Conservation (phyloP, 495 filamentous ascomycete species). For the Aspergillus steynii region DNA sequence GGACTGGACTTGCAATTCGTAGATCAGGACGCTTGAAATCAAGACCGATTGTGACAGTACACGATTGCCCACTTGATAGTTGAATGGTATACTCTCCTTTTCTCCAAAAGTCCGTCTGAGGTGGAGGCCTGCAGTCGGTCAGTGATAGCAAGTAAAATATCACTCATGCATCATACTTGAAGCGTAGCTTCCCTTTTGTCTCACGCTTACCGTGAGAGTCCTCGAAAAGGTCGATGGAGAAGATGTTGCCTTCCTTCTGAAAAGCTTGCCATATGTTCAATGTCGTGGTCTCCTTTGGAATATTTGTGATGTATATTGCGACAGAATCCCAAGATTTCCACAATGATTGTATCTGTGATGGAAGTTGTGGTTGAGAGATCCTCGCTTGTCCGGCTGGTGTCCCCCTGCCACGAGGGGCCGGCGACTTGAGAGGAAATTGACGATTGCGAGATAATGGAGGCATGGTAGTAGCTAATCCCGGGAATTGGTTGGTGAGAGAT, state of each 20-base stretch:
- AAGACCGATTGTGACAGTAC: conserved; percentile 18
- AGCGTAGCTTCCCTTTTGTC: conserved; percentile 39
- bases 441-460: background rate
- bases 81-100: conserved; percentile 26
- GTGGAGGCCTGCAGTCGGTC: conserved; percentile 39
- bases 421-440: background rate
- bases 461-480: background rate
- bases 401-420: background rate
- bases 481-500: background rate
- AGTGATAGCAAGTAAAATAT: conserved; percentile 8
- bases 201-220: conserved; percentile 29
- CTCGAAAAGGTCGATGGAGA: conserved; percentile 46
- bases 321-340: conserved; percentile 45
- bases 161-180: conserved; percentile 33
- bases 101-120: conserved; percentile 41
- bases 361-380: background rate
- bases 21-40: conserved; percentile 18
- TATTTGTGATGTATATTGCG: conserved; percentile 30
- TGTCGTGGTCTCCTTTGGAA: conserved; percentile 38
- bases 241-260: conserved; percentile 38
- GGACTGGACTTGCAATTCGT: conserved; percentile 31
- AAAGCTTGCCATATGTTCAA: conserved; percentile 40
- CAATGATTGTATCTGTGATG: conserved; percentile 16
- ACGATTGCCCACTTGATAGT: conserved; percentile 18
- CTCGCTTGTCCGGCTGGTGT: background rate